Conservation (phyloP, 192 early-diverging fungal genomes). For the Podochytrium sp. region DNA sequence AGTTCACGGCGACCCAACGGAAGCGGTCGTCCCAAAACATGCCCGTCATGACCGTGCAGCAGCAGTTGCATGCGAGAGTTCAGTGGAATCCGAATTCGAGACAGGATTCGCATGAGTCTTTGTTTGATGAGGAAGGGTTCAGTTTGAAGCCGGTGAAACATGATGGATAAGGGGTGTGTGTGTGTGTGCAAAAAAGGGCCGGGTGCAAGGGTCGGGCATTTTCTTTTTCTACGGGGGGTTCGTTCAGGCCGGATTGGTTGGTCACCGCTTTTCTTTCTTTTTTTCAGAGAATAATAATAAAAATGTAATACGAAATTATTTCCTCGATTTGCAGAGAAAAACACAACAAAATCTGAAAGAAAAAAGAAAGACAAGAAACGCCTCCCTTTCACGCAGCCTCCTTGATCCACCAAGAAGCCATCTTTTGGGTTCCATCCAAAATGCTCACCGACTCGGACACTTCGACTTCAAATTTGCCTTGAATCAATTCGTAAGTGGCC, state of each 20-base stretch:
- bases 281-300: too few relatives aligned
- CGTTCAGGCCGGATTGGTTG: too few relatives aligned
- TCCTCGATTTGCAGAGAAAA: too few relatives aligned
- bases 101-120: slow-evolving; percentile 3
- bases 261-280: too few relatives aligned
- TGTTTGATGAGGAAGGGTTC: slow-evolving; percentile 25
- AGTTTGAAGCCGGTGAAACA: slow-evolving; percentile 18
- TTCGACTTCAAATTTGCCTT: slow-evolving; percentile 20
- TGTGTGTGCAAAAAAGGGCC: too few relatives aligned
- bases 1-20: slow-evolving; percentile 12
- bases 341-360: too few relatives aligned
- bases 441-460: slow-evolving; percentile 13
- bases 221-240: not conserved
- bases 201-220: too few relatives aligned
- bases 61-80: not conserved
- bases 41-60: slow-evolving; percentile 8
- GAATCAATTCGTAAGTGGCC: slow-evolving; percentile 40
- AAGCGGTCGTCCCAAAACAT: not conserved
- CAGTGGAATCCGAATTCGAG: not conserved
- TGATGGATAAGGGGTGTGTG: not conserved
- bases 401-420: slow-evolving; percentile 43
- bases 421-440: slow-evolving; percentile 28
- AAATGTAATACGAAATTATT: too few relatives aligned
- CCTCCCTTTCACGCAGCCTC: too few relatives aligned
- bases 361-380: too few relatives aligned